phyloP scores from a whole-genome alignment of 257 asterid genomes.

The Coffea canephora region DNA sequence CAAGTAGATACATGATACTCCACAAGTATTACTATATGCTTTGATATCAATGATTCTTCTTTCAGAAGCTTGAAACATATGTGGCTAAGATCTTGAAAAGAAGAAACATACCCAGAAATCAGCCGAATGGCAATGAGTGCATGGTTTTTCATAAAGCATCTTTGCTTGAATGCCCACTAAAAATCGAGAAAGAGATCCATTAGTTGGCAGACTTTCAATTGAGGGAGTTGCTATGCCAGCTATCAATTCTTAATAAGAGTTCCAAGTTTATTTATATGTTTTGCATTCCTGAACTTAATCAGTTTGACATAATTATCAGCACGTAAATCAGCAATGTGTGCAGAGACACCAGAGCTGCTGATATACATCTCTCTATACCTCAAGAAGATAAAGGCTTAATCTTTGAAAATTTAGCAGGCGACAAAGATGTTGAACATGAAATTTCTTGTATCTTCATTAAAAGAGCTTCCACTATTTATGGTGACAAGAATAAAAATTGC shows the following conservation, averaged over 20 bases:
- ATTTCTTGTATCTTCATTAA: background rate
- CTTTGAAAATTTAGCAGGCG: background rate
- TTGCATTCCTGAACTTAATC: background rate
- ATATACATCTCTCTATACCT: background rate
- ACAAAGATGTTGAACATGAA: background rate
- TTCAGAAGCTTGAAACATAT: background rate
- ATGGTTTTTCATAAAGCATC: slow-evolving; percentile 84
- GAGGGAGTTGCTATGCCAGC: background rate
- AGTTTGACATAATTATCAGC: background rate
- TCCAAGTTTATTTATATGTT: background rate
- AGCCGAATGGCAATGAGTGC: slow-evolving; percentile 60
- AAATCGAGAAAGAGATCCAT: background rate
- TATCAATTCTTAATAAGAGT: background rate
- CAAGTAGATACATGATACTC: background rate
- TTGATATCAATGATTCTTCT: background rate
- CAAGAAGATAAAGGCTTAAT: background rate
- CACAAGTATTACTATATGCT: background rate
- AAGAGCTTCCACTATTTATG: background rate
- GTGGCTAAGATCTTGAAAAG: background rate
- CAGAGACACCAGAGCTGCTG: too few species aligned
- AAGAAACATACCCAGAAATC: slow-evolving; percentile 52
- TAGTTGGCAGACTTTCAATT: background rate
- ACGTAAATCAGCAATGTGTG: background rate
- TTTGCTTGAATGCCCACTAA: slow-evolving; percentile 82
- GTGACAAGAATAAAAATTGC: background rate